These are phyloP conservation scores for Colletotrichum eremochloae DNA, from an alignment of 2,329 filamentous ascomycete species.

Conservation along the genomic window DNA sequence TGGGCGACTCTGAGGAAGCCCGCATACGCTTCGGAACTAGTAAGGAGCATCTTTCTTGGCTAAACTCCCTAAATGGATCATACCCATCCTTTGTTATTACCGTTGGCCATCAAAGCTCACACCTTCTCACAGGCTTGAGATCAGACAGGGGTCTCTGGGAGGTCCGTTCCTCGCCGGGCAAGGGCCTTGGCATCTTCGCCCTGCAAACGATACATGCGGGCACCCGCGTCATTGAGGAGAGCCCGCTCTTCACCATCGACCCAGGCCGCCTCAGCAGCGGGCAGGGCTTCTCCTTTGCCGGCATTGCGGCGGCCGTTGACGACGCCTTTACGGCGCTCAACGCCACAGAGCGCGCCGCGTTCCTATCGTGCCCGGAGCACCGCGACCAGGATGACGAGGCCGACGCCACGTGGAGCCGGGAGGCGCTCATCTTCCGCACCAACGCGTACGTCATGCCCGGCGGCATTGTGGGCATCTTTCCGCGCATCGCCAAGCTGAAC, in stretches of 20 bases:
- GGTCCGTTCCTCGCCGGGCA: constrained; percentile 50
- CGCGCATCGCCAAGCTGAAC: constrained; percentile 54
- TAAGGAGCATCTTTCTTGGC: not conserved
- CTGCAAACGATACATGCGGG: constrained; percentile 50
- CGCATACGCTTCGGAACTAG: constrained; percentile 35
- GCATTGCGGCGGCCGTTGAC: constrained; percentile 51
- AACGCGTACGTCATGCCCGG: constrained; percentile 54
- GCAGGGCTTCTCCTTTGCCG: constrained; percentile 50
- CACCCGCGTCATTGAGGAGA: constrained; percentile 55
- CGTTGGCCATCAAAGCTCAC: constrained; percentile 6
- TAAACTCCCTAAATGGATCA: not conserved
- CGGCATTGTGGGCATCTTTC: constrained; percentile 51
- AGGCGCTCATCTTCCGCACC: constrained; percentile 54
- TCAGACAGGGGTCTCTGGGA: constrained; percentile 44
- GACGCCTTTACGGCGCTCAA: constrained; percentile 36
- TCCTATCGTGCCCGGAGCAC: constrained; percentile 49
- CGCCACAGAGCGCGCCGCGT: constrained; percentile 48
- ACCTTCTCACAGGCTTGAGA: constrained; percentile 26
- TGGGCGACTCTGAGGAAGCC: constrained; percentile 25
- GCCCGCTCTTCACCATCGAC: constrained; percentile 51
- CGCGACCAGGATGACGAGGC: constrained; percentile 42
- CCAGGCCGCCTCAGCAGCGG: constrained; percentile 47
- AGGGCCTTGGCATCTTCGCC: constrained; percentile 59
- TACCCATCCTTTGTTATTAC: not conserved
- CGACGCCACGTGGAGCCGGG: constrained; percentile 44